Conservation (phyloP, 306 rosid species). For the Rosa persica region DNA sequence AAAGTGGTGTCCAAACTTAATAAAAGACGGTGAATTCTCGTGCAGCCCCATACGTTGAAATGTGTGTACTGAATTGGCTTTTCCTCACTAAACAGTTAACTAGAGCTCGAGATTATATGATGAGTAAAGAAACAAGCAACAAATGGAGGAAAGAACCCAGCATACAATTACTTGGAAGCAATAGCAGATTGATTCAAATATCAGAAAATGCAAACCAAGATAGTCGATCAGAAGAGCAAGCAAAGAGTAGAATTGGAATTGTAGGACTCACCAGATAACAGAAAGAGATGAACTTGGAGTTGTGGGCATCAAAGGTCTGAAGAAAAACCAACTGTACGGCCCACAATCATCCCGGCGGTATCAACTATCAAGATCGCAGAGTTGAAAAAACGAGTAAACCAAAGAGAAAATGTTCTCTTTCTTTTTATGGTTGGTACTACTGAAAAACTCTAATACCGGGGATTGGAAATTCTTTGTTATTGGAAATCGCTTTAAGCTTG, state of each 20-base stretch:
- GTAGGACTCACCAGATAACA: constrained; percentile 6
- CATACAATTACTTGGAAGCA: not conserved
- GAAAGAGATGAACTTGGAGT: not conserved
- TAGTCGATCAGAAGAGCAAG: not conserved
- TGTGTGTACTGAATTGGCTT: constrained; percentile 12
- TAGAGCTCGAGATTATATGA: constrained; percentile 37
- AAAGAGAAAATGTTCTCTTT: not conserved
- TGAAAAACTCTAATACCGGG: no score
- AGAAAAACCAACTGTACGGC: not conserved
- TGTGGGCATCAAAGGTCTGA: not conserved
- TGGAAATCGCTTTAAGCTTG: constrained; percentile 9
- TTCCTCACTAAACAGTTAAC: constrained; percentile 8
- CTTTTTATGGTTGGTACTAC: no score
- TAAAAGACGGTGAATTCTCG: constrained; percentile 34
- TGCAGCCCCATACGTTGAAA: constrained; percentile 40
- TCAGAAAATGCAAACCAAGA: not conserved
- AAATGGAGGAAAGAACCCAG: not conserved
- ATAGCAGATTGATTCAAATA: not conserved
- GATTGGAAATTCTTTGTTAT: not conserved
- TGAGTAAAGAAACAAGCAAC: constrained; percentile 37
- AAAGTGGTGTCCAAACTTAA: constrained; percentile 31
- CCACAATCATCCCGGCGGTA: not conserved
- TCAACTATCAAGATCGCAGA: not conserved
- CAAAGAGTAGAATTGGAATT: not conserved
- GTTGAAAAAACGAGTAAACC: not conserved